phyloP scores from a whole-genome alignment of 2,329 filamentous ascomycete species.

The Immersiporthe knoxdaviesiana region DNA sequence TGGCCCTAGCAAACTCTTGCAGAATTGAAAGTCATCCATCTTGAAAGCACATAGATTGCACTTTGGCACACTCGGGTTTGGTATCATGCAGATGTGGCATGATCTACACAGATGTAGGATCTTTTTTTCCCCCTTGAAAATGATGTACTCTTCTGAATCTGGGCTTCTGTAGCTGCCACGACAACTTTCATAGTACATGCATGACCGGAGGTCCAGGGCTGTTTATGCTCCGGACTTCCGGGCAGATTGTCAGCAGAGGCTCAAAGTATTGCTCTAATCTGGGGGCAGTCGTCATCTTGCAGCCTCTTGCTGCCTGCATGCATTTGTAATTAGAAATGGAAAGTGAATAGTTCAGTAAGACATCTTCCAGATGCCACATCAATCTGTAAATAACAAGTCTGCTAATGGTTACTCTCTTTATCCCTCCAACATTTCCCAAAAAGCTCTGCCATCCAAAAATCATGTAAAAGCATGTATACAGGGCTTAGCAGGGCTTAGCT shows the following conservation, averaged over 20 bases:
- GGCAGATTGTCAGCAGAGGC: neutral
- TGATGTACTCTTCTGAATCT: neutral
- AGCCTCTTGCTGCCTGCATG: neutral
- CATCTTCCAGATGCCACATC: neutral
- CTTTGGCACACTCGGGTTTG: neutral
- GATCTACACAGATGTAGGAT: neutral
- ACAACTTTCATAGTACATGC: neutral
- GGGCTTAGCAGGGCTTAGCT: neutral
- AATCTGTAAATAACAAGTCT: neutral
- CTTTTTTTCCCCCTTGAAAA: neutral
- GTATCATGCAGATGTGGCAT: neutral
- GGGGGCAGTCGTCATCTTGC: neutral
- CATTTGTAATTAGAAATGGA: neutral
- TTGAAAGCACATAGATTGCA: neutral
- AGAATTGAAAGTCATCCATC: neutral
- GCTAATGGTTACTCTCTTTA: neutral
- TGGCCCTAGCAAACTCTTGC: neutral
- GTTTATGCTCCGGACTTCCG: neutral
- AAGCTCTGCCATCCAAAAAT: neutral
- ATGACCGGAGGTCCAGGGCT: neutral
- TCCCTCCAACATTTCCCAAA: neutral
- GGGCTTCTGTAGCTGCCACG: neutral
- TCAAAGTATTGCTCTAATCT: neutral
- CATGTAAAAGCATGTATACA: neutral
- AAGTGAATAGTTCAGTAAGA: neutral